Evolutionary conservation across 495 filamentous ascomycete genomes (phyloP).

Genomic region (Halenospora varia): DNA sequence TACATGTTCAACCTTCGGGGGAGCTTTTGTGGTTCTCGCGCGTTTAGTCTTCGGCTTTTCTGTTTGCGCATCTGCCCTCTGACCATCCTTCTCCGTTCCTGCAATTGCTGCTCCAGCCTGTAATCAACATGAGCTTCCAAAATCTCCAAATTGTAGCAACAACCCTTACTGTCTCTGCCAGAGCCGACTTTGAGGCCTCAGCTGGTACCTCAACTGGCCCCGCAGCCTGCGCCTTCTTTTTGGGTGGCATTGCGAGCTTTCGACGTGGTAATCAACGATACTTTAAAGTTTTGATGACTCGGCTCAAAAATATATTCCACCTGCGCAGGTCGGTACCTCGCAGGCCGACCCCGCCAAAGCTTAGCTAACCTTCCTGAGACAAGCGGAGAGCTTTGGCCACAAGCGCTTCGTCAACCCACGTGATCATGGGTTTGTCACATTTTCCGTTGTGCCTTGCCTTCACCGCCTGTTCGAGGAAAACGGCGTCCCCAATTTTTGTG

Average conservation of each 20-base stretch:
- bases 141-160: background rate
- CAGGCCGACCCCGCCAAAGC: background rate
- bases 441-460: background rate
- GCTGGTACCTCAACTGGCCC: constrained; percentile 18
- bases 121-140: background rate
- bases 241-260: constrained; percentile 18
- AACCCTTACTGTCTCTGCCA: background rate
- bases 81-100: background rate
- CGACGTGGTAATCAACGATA: background rate
- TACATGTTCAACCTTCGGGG: constrained; percentile 8
- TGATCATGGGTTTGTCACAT: background rate
- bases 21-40: constrained; percentile 17
- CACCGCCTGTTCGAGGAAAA: background rate
- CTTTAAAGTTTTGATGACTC: background rate
- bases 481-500: background rate
- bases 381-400: background rate
- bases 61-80: background rate
- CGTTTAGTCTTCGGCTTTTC: constrained; percentile 22
- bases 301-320: background rate
- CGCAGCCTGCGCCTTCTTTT: constrained; percentile 16
- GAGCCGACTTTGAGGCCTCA: background rate
- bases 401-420: background rate
- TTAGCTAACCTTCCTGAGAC: too few species aligned
- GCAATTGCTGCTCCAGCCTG: background rate
- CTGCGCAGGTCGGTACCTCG: background rate